These are phyloP conservation scores for Hypoxylon sp. DNA, from an alignment of 2,329 filamentous ascomycete species.

Conservation along the genomic window DNA sequence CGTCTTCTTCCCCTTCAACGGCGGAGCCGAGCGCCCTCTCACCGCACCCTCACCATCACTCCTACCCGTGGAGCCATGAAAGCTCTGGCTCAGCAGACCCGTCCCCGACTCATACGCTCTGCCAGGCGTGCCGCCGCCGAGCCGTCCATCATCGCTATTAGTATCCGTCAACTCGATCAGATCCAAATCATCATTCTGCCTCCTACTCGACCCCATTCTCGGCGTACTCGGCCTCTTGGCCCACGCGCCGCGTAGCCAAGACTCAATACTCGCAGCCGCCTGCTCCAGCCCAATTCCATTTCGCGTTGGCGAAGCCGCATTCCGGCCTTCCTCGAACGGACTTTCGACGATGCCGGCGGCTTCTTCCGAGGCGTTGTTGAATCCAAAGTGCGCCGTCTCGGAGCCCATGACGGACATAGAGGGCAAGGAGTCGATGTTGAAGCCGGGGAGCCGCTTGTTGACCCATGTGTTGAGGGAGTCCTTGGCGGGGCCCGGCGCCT, in stretches of 20 bases:
- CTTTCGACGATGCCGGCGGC: slow-evolving; percentile 64
- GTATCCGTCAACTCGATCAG: slow-evolving; percentile 80
- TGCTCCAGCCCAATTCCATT: slow-evolving; percentile 78
- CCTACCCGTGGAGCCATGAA: slow-evolving; percentile 57
- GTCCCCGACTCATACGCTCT: slow-evolving; percentile 47
- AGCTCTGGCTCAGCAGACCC: slow-evolving; percentile 54
- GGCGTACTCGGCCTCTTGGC: slow-evolving; percentile 71
- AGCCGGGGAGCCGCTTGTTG: slow-evolving; percentile 83
- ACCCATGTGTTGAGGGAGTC: slow-evolving; percentile 89
- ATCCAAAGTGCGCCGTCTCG: slow-evolving; percentile 71
- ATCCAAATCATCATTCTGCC: slow-evolving; percentile 67
- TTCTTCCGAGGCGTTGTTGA: slow-evolving; percentile 59
- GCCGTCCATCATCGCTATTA: slow-evolving; percentile 67
- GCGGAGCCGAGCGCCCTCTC: slow-evolving; percentile 57
- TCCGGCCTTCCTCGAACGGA: slow-evolving; percentile 64
- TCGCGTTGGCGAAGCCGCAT: slow-evolving; percentile 59
- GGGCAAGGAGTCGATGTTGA: slow-evolving; percentile 78
- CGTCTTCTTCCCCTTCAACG: slow-evolving; percentile 62
- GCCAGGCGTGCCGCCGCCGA: slow-evolving; percentile 40
- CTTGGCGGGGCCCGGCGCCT: slow-evolving; percentile 83
- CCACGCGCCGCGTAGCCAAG: slow-evolving; percentile 89
- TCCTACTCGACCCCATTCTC: slow-evolving; percentile 59
- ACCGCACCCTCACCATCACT: slow-evolving; percentile 58
- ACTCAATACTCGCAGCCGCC: slow-evolving; percentile 88
- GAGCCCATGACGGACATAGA: slow-evolving; percentile 76